These are phyloP conservation scores for Thielaviopsis euricoi DNA, from an alignment of 2,329 filamentous ascomycete species.

Conservation along the genomic window DNA sequence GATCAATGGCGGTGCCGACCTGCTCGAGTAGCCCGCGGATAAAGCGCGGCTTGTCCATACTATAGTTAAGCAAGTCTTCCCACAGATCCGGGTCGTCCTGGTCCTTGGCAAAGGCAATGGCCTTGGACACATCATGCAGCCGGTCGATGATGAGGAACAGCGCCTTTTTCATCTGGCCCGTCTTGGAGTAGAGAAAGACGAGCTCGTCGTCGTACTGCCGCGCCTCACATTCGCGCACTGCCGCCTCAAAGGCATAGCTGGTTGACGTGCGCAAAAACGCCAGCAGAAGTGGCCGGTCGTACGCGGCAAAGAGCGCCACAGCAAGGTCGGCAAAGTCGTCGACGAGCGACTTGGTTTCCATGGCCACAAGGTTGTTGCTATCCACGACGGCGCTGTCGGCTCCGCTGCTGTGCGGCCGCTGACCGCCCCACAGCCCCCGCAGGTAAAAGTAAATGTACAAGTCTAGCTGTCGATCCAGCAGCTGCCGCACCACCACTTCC, in stretches of 20 bases:
- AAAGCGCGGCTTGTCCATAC: constrained; percentile 93
- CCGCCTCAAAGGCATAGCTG: constrained; percentile 76
- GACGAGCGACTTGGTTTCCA: constrained; percentile 51
- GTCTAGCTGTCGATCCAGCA: constrained; percentile 48
- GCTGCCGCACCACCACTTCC: constrained; percentile 59
- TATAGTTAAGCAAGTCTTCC: constrained; percentile 88
- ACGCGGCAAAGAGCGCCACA: constrained; percentile 70
- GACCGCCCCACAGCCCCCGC: constrained; percentile 72
- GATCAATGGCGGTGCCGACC: constrained; percentile 85
- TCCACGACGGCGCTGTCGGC: constrained; percentile 38
- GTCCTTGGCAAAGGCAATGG: constrained; percentile 86
- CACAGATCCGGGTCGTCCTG: constrained; percentile 85
- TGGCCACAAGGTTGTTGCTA: no score
- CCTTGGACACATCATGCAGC: constrained; percentile 78
- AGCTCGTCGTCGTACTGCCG: constrained; percentile 75
- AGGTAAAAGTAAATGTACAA: constrained; percentile 89
- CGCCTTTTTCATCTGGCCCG: constrained; percentile 81
- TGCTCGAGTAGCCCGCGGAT: constrained; percentile 85
- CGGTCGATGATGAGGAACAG: constrained; percentile 86
- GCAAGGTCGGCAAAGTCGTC: constrained; percentile 79
- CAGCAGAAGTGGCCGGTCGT: constrained; percentile 67
- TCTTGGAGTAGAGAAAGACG: constrained; percentile 92
- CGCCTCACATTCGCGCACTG: constrained; percentile 60
- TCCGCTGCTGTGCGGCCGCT: no score
- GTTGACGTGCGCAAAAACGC: constrained; percentile 73